Base-by-base conservation (phyloP, 495 filamentous ascomycete species). In the Podospora sp. region DNA sequence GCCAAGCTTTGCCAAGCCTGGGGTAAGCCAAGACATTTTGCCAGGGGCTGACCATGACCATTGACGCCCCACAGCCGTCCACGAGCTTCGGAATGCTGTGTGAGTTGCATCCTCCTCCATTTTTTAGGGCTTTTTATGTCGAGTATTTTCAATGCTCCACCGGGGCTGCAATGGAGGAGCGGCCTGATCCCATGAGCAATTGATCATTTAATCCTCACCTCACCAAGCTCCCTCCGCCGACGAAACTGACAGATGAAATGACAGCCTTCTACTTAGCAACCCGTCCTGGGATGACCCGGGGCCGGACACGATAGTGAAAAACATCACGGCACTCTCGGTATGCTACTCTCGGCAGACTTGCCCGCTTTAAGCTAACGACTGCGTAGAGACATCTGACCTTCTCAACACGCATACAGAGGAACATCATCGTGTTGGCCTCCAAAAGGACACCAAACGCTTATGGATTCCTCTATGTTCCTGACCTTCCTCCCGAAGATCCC, bases 381-480 rank as follows among this genome's bases (percentile, higher is more conserved):
- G 24, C 1, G 59, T 68, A 92, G 90, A 80, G 83, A 66, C 84
- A 84, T 73, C 81, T 91, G 60, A 84, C 87, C 61, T 94, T 90
- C 78, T 84, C 85, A 22, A 83, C 88, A 69, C 81, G 82, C 52
- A 75, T 90, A 51, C 72, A 84, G 25, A 80, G 80, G 64, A 87
- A 87, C 64, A 83, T 94, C 35, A 90, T 86, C 24, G 93, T 90
- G 1, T 82, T 97, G 14, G 91, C 91, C 4, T 83, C 83, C 61
- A 87, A 85, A 62, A 83, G 82, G 65, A 79, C 86, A 49, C 78
- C 83, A 4, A 79, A 75, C 20, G 73, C 80, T 11, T 85, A 84
- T 59, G 86, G 94, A 46, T 83, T 97, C 3, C 81, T 97, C 40
- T 97, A 93, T 70, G 91, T 96, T 21, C 94, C 94, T 0, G 84